Base-by-base conservation (phyloP, 306 rosid genomes). In the Trifolium repens region DNA sequence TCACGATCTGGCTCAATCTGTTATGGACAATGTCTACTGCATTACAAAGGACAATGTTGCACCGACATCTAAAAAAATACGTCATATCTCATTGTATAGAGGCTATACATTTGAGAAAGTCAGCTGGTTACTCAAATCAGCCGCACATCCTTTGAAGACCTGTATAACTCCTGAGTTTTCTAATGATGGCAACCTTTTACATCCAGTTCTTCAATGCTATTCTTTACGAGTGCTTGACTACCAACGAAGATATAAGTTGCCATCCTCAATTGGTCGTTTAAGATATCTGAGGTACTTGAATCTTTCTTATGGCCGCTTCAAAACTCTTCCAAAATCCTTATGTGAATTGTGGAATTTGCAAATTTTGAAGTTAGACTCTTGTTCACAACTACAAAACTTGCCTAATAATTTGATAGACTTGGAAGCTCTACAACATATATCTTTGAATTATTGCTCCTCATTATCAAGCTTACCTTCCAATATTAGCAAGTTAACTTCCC, bases 241-340 rank as follows among this genome's bases (percentile, higher is more conserved):
- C 14, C 2, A 2, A 3, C 0, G 0, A 0, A 3, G 11, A 2
- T 1, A 43, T 0, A 43, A 9, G 1, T 11, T 43, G 49, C 3
- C 49, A 43, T 11, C 49, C 3, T 43, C 49, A 12, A 43, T 43
- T 43, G 49, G 49, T 11, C 49, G 4, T 11, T 43, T 43, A 43
- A 43, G 4, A 43, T 43, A 43, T 43, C 49, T 43, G 11, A 43
- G 49, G 14, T 43, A 43, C 14, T 43, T 43, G 1, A 12, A 43
- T 43, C 12, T 43, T 43, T 43, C 49, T 11, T 4, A 10, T 11
- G 49, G 49, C 0, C 0, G 0, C 5, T 43, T 43, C 49, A 11
- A 43, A 43, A 43, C 49, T 43, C 49, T 43, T 11, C 49, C 49
- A 9, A 0, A 11, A 11, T 43, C 15, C 14, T 11, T 43, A 2